Evolutionary conservation across 345 rosid genomes (phyloP).

Genomic region (Pugionium dolabratum): DNA sequence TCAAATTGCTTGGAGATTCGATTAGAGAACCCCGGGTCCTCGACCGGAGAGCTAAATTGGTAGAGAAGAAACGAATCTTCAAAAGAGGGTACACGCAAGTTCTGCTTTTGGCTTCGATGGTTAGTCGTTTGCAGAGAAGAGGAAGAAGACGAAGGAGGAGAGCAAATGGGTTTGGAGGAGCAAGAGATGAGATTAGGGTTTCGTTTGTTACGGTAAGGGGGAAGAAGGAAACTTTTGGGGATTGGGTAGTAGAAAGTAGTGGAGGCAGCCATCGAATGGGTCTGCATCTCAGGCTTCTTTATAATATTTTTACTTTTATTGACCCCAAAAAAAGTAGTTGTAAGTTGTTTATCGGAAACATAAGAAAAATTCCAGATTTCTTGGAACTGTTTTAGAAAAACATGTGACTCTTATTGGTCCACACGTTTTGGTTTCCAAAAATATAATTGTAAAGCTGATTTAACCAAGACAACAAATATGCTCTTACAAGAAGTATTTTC

Average conservation of each 20-base stretch:
- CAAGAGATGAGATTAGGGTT: slow-evolving; percentile 44
- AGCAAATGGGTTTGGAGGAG: slow-evolving; percentile 38
- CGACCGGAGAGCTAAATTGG: slow-evolving; percentile 46
- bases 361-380: slow-evolving; percentile 19
- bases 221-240: slow-evolving; percentile 42
- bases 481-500: neutral
- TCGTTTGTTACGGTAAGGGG: slow-evolving; percentile 26
- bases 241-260: slow-evolving; percentile 42
- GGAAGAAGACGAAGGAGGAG: slow-evolving; percentile 32
- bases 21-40: slow-evolving; percentile 27
- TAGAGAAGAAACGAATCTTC: slow-evolving; percentile 38
- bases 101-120: slow-evolving; percentile 46
- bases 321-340: slow-evolving; percentile 25
- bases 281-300: slow-evolving; percentile 47
- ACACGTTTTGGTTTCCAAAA: slow-evolving; percentile 24
- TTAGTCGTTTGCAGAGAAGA: slow-evolving; percentile 44
- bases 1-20: slow-evolving; percentile 44
- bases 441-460: slow-evolving; percentile 6
- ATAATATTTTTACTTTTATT: slow-evolving; percentile 23
- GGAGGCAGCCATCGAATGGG: slow-evolving; percentile 45
- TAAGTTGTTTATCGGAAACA: slow-evolving; percentile 25
- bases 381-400: slow-evolving; percentile 32
- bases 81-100: slow-evolving; percentile 29
- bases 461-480: neutral
- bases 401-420: slow-evolving; percentile 18